A percentile compares a stretch with the other conserved stretches of the same genome.
Evolutionary conservation across 176 grass and related monocot genomes (phyloP).

Genomic region (Hsuehochloa calcarea): DNA sequence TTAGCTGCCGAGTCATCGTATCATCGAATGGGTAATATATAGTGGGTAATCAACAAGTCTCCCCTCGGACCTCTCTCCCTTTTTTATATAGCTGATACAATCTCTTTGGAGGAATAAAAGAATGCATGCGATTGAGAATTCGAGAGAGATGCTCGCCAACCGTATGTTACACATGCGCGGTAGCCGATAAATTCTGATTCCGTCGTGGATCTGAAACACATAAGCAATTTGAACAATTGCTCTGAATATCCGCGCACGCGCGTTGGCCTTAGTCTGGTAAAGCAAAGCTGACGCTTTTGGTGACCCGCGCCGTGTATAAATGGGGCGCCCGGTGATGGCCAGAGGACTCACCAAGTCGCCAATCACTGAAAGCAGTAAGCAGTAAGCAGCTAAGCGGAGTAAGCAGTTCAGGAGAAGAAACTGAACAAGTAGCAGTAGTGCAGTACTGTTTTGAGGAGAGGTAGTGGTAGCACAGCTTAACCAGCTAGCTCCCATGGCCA

Average conservation of each 20-base stretch:
- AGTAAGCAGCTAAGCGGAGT: neutral
- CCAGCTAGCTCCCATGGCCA: slow-evolving; percentile 25
- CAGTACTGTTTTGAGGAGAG: neutral
- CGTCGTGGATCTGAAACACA: neutral
- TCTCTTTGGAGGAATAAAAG: neutral
- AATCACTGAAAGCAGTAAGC: neutral
- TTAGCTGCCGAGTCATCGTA: neutral
- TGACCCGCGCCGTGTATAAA: slow-evolving; percentile 5
- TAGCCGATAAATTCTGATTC: slow-evolving; percentile 29
- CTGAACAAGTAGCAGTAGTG: neutral
- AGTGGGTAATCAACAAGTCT: neutral
- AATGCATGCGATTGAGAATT: neutral
- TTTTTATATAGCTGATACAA: neutral
- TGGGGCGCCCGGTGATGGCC: neutral
- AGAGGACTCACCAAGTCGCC: neutral
- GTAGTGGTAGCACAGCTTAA: neutral
- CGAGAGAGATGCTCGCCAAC: neutral
- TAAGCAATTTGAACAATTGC: neutral
- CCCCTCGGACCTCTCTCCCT: neutral
- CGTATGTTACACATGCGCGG: neutral
- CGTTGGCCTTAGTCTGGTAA: neutral
- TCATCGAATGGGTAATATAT: neutral
- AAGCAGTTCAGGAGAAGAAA: neutral
- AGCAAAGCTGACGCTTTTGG: neutral
- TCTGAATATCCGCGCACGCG: neutral